Conservation (phyloP, 2,329 filamentous ascomycete genomes). For the Curvularia verruculosa region DNA sequence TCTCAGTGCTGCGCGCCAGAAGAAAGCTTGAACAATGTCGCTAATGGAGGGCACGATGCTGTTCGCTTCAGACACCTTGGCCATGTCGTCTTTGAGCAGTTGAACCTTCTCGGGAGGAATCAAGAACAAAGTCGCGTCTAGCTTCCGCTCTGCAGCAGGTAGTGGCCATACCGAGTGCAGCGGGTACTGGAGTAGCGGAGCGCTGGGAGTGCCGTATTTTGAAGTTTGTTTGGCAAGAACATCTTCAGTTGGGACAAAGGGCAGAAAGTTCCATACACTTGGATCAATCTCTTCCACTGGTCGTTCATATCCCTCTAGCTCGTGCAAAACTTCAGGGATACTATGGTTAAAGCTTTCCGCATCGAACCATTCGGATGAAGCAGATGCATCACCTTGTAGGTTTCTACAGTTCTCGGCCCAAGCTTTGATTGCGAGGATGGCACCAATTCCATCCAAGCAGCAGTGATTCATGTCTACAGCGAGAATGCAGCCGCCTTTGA, state of each 20-base stretch:
- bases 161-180: constrained; percentile 39
- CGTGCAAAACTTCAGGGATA: constrained; percentile 29
- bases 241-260: constrained; percentile 26
- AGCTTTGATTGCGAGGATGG: constrained; percentile 27
- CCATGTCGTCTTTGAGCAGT: constrained; percentile 40
- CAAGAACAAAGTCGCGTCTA: constrained; percentile 42
- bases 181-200: constrained; percentile 32
- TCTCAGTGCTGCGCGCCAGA: constrained; percentile 49
- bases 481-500: constrained; percentile 34
- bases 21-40: constrained; percentile 51
- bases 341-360: constrained; percentile 32
- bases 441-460: constrained; percentile 31
- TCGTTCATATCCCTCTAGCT: constrained; percentile 21
- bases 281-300: constrained; percentile 25
- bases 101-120: constrained; percentile 40
- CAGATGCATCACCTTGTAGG: constrained; percentile 28
- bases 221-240: background rate
- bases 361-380: constrained; percentile 30
- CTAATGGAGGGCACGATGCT: constrained; percentile 40
- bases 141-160: constrained; percentile 30
- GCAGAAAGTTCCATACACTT: constrained; percentile 26
- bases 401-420: constrained; percentile 37
- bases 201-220: background rate
- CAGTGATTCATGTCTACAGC: constrained; percentile 28
- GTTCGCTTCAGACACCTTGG: constrained; percentile 29